Percentiles rank a stretch among this genome's conserved stretches.
phyloP scores from a whole-genome alignment of 768 basidiomycete species.

The Cystofilobasidium bisporidii region DNA sequence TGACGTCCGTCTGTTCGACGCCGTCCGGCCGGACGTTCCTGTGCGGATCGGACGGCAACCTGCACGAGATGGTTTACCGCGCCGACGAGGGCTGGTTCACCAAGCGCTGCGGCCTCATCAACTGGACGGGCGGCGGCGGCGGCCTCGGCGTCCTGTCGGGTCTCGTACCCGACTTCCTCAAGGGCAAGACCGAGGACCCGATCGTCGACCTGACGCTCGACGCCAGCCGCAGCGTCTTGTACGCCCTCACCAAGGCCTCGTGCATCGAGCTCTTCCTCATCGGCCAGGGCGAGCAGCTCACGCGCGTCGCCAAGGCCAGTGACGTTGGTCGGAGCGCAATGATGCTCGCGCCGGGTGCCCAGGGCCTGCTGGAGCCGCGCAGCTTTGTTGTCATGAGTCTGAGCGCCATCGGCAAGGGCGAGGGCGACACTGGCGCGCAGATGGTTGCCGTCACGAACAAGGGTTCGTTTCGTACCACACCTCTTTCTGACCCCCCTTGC shows the following conservation, averaged over 20 bases:
- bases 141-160: constrained; percentile 2
- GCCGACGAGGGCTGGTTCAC: constrained; percentile 86
- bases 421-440: constrained; percentile 22
- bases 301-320: constrained; percentile 26
- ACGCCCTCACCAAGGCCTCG: constrained; percentile 60
- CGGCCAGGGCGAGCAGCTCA: constrained; percentile 27
- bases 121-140: constrained; percentile 72
- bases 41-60: constrained; percentile 66
- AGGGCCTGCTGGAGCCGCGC: constrained; percentile 12
- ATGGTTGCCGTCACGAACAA: constrained; percentile 23
- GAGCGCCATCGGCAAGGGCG: constrained; percentile 13
- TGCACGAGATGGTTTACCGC: constrained; percentile 89
- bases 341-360: constrained; percentile 52
- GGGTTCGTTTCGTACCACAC: not conserved
- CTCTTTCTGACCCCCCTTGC: too few species aligned
- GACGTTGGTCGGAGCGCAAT: constrained; percentile 46
- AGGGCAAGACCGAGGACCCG: constrained; percentile 45
- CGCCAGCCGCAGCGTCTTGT: constrained; percentile 59
- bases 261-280: constrained; percentile 58
- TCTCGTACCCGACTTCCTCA: constrained; percentile 24
- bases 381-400: constrained; percentile 14
- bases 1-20: constrained; percentile 73
- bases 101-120: constrained; percentile 71
- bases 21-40: constrained; percentile 81
- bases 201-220: constrained; percentile 63